Conservation (phyloP, 1,284 basidiomycete genomes). For the Papiliotrema fonsecae region DNA sequence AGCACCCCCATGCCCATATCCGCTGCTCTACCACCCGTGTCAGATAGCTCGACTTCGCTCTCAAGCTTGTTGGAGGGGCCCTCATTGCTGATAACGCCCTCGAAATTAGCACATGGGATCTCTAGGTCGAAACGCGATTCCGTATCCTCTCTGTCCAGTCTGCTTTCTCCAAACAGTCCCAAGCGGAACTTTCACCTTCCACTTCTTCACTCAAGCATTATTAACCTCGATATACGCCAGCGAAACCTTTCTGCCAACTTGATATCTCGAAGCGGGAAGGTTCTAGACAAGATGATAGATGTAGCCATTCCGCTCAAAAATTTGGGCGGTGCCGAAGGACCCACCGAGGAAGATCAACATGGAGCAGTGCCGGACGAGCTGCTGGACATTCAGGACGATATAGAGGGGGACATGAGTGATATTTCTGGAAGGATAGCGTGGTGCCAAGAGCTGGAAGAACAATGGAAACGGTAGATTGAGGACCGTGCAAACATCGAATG, state of each 20-base stretch:
- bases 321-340: conserved; percentile 30
- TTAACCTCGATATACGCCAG: conserved; percentile 35
- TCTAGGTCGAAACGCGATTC: background rate
- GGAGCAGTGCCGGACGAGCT: conserved; percentile 37
- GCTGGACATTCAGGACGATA: conserved; percentile 39
- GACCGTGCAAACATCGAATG: background rate
- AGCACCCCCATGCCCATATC: background rate
- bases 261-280: conserved; percentile 21
- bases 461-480: conserved; percentile 24
- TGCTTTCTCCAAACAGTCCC: background rate
- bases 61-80: background rate
- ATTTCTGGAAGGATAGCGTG: conserved; percentile 17
- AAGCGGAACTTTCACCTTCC: conserved; percentile 9
- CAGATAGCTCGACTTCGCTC: background rate
- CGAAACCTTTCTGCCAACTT: conserved; percentile 24
- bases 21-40: background rate
- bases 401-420: conserved; percentile 28
- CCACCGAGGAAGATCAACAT: conserved; percentile 3
- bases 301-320: conserved; percentile 28
- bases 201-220: conserved; percentile 57
- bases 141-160: background rate
- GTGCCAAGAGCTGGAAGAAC: conserved; percentile 30
- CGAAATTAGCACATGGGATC: background rate
- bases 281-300: conserved; percentile 46
- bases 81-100: background rate